These are phyloP conservation scores for Schizophyllum amplum DNA, from an alignment of 1,284 basidiomycete genomes.

Conservation along the genomic window DNA sequence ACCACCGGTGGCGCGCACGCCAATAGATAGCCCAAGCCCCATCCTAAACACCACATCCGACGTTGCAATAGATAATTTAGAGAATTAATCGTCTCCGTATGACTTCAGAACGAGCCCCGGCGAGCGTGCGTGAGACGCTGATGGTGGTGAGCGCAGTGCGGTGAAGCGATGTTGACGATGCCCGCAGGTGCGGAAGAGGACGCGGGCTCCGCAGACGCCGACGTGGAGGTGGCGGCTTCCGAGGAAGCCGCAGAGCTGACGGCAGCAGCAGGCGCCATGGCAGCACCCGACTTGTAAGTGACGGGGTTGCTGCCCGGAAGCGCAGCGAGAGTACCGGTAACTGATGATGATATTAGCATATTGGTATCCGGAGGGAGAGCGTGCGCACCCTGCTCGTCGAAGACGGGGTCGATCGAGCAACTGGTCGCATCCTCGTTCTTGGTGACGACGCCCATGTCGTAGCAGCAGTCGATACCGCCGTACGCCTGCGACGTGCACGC, in stretches of 20 bases:
- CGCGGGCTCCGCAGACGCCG: not conserved
- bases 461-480: slow-evolving; percentile 33
- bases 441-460: slow-evolving; percentile 26
- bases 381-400: slow-evolving; percentile 30
- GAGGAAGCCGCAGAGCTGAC: not conserved
- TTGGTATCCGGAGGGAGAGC: too few relatives aligned
- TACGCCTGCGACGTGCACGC: slow-evolving; percentile 28
- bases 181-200: not conserved
- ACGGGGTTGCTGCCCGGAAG: slow-evolving; percentile 14
- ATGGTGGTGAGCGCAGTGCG: not conserved
- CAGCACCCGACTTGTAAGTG: not conserved
- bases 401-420: slow-evolving; percentile 28
- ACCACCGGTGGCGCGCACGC: not conserved
- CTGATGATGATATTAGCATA: slow-evolving; percentile 1
- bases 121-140: not conserved
- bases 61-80: not conserved
- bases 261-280: not conserved
- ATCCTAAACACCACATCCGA: not conserved
- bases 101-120: not conserved
- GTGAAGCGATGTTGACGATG: not conserved
- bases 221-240: not conserved
- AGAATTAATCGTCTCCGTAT: too few relatives aligned
- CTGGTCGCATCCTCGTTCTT: slow-evolving; percentile 21
- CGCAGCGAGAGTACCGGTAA: slow-evolving; percentile 11
- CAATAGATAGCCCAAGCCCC: not conserved